phyloP scores from a whole-genome alignment of 371 early-diverging fungal genomes.

The Mortierella sp. region DNA sequence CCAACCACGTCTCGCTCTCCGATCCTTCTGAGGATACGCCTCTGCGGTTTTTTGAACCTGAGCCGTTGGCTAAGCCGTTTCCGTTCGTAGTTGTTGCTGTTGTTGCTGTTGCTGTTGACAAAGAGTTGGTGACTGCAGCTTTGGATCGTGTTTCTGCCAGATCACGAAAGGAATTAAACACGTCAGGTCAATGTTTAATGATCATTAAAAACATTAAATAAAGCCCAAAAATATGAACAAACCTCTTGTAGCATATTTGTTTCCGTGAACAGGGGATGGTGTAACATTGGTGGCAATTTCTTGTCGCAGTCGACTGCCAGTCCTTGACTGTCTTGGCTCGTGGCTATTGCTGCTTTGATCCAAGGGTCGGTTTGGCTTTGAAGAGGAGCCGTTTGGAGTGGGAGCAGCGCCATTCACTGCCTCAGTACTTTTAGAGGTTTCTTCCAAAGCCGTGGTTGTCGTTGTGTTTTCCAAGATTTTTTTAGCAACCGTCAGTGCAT shows the following conservation, averaged over 20 bases:
- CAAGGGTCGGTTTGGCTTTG: background rate
- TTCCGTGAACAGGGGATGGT: background rate
- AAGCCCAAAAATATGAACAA: background rate
- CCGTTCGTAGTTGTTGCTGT: background rate
- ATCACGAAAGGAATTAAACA: background rate
- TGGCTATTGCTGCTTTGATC: background rate
- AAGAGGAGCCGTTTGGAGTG: background rate
- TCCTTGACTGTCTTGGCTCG: background rate
- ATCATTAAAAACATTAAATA: background rate
- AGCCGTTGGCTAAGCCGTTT: background rate
- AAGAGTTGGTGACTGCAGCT: background rate
- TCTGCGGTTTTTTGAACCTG: background rate
- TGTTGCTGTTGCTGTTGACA: background rate
- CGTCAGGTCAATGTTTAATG: background rate
- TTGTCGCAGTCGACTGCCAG: background rate
- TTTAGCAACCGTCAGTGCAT: slow-evolving; percentile 26
- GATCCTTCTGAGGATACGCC: background rate
- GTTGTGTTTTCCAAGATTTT: slow-evolving; percentile 18
- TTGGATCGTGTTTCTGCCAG: slow-evolving; percentile 7
- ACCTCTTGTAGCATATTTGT: background rate
- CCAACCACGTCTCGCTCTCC: slow-evolving; percentile 14
- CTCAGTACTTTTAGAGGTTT: background rate
- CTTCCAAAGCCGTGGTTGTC: background rate
- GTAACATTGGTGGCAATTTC: slow-evolving; percentile 6
- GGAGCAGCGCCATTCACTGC: background rate